Conservation (phyloP, 257 asterid species). For the Salvia rosmarinus region DNA sequence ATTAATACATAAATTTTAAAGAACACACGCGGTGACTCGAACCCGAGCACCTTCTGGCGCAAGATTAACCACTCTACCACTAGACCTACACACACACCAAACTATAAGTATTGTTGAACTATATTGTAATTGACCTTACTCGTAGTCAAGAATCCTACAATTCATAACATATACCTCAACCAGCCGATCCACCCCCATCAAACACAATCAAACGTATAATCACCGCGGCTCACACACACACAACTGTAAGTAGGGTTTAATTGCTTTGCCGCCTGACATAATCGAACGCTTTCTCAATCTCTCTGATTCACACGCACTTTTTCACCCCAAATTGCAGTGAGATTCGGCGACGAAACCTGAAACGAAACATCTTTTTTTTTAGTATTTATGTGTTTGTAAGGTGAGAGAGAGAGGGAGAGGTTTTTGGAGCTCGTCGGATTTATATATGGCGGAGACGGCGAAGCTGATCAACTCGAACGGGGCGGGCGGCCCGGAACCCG, state of each 20-base stretch:
- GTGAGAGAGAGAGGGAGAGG: background rate
- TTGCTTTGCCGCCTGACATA: constrained; percentile 29
- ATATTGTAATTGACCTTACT: too few species aligned
- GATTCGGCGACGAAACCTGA: background rate
- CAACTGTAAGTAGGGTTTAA: constrained; percentile 43
- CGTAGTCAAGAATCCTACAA: too few species aligned
- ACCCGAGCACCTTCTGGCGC: too few species aligned
- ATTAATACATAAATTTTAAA: too few species aligned
- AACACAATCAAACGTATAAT: background rate
- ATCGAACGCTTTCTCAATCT: background rate
- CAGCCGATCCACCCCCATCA: background rate
- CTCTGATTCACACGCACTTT: constrained; percentile 12
- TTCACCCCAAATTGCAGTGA: constrained; percentile 25
- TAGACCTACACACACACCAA: too few species aligned
- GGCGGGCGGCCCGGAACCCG: constrained; percentile 34
- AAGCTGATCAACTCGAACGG: constrained; percentile 32
- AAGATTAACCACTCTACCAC: too few species aligned
- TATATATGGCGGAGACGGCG: constrained; percentile 44
- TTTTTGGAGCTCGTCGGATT: constrained; percentile 1
- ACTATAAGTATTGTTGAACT: too few species aligned
- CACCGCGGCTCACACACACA: constrained; percentile 36
- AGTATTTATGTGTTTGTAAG: constrained; percentile 3
- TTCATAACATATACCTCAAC: background rate
- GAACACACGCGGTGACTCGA: too few species aligned
- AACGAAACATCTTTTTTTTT: background rate